Evolutionary conservation across 305 asterid species (phyloP), one percentile per base, ranked within the genome.

Genomic region (Fraxinus dipetala): DNA sequence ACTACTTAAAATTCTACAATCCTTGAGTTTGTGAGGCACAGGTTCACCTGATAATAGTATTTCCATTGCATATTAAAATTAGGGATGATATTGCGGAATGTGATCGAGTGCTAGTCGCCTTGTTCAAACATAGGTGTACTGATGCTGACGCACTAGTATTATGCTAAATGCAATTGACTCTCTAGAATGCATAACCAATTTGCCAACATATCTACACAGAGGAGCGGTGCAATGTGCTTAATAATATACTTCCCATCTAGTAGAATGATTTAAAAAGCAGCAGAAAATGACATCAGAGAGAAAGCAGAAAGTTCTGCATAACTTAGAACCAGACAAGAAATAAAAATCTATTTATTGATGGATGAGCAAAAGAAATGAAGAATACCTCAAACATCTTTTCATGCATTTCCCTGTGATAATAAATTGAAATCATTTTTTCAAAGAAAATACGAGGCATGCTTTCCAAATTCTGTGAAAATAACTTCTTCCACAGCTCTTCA

Each of bases 381-480:
- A 77, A 45, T 90, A 95, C 98, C 98, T 95, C 99, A 69, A 95
- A 94, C 96, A 93, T 89, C 88, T 94, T 91, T 0, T 91, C 95
- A 70, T 94, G 92, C 95, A 93, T 92, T 88, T 91, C 97, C 74
- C 85, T 85, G 0, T 86, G 91, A 86, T 89, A 87, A 83, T 91
- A 94, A 72, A 93, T 85, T 78, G 97, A 86, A 83, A 95, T 85
- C 93, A 95, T 95, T 87, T 89, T 93, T 80, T 93, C 93, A 86
- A 91, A 93, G 93, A 94, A 94, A 89, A 89, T 87, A 72, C 95
- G 94, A 2, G 99, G 99, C 94, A 90, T 92, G 86, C 97, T 91
- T 78, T 93, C 99, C 86, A 94, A 80, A 88, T 95, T 88, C 83
- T 91, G 87, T 61, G 96, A 88, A 85, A 95, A 92, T 79, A 94